Evolutionary conservation across 768 basidiomycete species (phyloP), one percentile per base, ranked within the genome.

Genomic region (Basidioascus undulatus): DNA sequence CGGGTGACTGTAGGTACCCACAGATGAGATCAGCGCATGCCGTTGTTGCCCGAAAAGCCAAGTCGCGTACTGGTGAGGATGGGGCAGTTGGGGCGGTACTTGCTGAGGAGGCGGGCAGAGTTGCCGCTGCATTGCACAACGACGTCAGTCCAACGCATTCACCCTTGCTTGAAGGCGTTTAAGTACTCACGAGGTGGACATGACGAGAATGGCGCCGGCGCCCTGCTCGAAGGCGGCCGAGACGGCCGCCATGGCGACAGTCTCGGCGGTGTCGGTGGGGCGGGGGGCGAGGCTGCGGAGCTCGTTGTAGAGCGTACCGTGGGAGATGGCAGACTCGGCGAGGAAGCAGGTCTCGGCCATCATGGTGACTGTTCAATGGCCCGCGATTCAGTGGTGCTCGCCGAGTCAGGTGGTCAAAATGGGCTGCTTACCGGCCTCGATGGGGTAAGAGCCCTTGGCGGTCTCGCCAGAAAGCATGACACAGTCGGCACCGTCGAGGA

Each of bases 401-500:
- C 25, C 2, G 37, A 41, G 32, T 3, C 18, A 19, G n/a, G 15
- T 19, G 41, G 23, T n/a, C n/a, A n/a, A n/a, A n/a, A n/a, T n/a
- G n/a, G n/a, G n/a, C n/a, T n/a, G 59, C 72, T 24, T 54, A 77
- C 83, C 84, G 39, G 92, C 87, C 59, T 89, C 74, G 55, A 94
- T 71, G 40, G 92, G 92, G 61, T 98, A 98, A 47, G 69, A 64
- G 46, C 92, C 92, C 67, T 96, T 98, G 44, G 92, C 92, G 42
- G 92, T 98, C 65, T 98, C 92, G 45, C 92, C 92, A 18, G 89
- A 94, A 59, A 98, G 65, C 92, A 98, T 98, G 59, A 98, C 92
- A 60, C 92, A 96, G 65, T 98, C 92, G 32, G 92, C 74, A 44
- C 92, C 92, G 57, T 98, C 92, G 37, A 98, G 74, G 43, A 98